Evolutionary conservation across 1,284 basidiomycete species (phyloP).

Genomic region (Irpex rosettiformis): DNA sequence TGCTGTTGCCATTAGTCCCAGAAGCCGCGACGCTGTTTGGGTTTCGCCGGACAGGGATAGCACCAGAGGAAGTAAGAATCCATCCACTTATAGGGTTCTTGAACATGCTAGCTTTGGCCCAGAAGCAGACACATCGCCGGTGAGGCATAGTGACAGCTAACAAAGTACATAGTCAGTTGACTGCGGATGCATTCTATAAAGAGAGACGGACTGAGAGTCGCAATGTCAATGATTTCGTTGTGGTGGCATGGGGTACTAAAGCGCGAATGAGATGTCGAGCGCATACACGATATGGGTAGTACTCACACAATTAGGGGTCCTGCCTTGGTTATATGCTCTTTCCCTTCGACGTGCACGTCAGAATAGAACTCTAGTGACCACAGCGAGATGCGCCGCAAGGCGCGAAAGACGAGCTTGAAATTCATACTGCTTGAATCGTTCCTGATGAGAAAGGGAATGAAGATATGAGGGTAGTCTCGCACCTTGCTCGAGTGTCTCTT

Average conservation of each 20-base stretch:
- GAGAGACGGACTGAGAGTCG: slow-evolving; percentile 63
- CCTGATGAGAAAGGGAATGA: too few species aligned
- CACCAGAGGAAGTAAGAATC: slow-evolving; percentile 83
- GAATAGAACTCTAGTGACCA: slow-evolving; percentile 69
- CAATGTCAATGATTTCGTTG: slow-evolving; percentile 89
- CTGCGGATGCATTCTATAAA: neutral
- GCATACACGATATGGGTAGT: slow-evolving; percentile 48
- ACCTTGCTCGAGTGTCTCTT: too few species aligned
- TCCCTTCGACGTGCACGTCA: slow-evolving; percentile 60
- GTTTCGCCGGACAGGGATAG: slow-evolving; percentile 92
- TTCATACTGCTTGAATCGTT: too few species aligned
- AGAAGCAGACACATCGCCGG: slow-evolving; percentile 83
- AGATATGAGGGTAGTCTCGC: too few species aligned
- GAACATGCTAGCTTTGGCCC: slow-evolving; percentile 88
- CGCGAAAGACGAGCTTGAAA: slow-evolving; percentile 52
- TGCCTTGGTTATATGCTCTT: slow-evolving; percentile 76
- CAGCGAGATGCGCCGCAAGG: slow-evolving; percentile 62
- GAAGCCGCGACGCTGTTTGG: slow-evolving; percentile 44
- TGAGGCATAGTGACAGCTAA: slow-evolving; percentile 76
- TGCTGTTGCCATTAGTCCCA: slow-evolving; percentile 7
- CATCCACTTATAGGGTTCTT: slow-evolving; percentile 68
- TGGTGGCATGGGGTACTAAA: slow-evolving; percentile 79
- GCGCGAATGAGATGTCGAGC: neutral
- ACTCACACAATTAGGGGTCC: slow-evolving; percentile 88
- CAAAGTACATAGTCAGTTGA: slow-evolving; percentile 11